Conservation (phyloP, 805 yeast genomes). For the Lipomyces yamadae region DNA sequence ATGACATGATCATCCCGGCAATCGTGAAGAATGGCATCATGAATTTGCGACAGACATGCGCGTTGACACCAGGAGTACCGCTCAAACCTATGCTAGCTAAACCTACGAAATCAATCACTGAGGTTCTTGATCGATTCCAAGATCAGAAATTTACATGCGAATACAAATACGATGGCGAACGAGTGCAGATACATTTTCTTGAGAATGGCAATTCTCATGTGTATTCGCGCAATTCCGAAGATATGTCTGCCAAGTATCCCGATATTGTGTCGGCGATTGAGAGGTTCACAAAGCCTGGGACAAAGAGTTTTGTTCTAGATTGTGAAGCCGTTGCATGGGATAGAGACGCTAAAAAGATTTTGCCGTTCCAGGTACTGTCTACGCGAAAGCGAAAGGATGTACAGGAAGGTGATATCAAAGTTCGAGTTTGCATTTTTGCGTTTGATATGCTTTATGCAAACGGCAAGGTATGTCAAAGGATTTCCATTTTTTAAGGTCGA, state of each 20-base stretch:
- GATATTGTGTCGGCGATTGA: conserved; percentile 75
- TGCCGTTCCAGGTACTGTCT: conserved; percentile 91
- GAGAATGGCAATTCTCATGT: conserved; percentile 66
- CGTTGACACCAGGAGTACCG: conserved; percentile 89
- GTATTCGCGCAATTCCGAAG: conserved; percentile 93
- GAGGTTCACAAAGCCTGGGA: conserved; percentile 55
- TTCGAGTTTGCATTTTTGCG: conserved; percentile 88
- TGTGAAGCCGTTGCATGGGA: conserved; percentile 99
- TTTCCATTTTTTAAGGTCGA: neutral
- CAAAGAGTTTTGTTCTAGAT: conserved; percentile 75
- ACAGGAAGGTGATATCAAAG: conserved; percentile 81
- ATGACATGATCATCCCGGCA: conserved; percentile 72
- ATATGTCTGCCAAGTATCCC: conserved; percentile 95
- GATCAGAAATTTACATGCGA: conserved; percentile 85
- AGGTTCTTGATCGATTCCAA: conserved; percentile 79
- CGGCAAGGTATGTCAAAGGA: conserved; percentile 51
- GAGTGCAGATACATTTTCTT: conserved; percentile 89
- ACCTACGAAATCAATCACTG: conserved; percentile 93
- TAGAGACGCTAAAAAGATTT: conserved; percentile 68
- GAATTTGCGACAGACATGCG: conserved; percentile 67
- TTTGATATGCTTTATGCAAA: conserved; percentile 83
- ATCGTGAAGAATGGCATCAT: conserved; percentile 71
- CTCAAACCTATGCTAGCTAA: conserved; percentile 98
- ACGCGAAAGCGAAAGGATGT: conserved; percentile 96
- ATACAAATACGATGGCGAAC: conserved; percentile 96